Evolutionary conservation across 331 rosid genomes (phyloP), one percentile per base, ranked within the genome.

Genomic region (Malus hybrid): DNA sequence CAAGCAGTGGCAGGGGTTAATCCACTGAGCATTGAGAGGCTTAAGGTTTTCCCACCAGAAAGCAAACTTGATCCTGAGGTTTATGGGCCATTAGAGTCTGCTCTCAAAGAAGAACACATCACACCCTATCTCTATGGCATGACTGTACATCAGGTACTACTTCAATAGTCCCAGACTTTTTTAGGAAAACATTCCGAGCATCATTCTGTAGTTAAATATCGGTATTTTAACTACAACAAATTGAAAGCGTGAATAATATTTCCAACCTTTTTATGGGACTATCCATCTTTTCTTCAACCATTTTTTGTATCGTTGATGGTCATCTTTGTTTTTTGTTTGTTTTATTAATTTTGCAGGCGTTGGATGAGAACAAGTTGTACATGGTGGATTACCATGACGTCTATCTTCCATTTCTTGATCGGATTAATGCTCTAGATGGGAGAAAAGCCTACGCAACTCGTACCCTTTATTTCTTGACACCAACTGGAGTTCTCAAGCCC

Each of bases 361-460:
- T 94, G 34, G 82, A 87, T 28, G 88, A 81, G 79, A 89, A 86
- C 7, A 94, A 90, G 82, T 31, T 94, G 79, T 94, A 85, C 73
- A 90, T 90, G 2, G 67, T 94, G 54, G 99, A 94, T 69, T 78
- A 92, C 81, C 99, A 94, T 83, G 99, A 94, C 60, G 80, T 84
- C 12, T 94, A 85, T 81, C 88, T 92, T 74, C 99, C 99, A 34
- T 90, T 94, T 78, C 74, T 94, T 12, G 92, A 94, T 46, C 80
- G 88, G 68, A 88, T 94, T 50, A 94, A 94, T 73, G 82, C 97
- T 18, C 82, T 91, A 2, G 99, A 94, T 75, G 99, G 97, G 32
- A 84, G 99, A 69, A 94, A 92, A 81, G 70, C 97, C 14, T 94
- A 94, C 75, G 97, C 96, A 28, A 94, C 99, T 18, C 89, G 99